Percentiles rank a stretch among this genome's conserved stretches.
Conservation (phyloP, 257 asterid species). For the Striga asiatica region DNA sequence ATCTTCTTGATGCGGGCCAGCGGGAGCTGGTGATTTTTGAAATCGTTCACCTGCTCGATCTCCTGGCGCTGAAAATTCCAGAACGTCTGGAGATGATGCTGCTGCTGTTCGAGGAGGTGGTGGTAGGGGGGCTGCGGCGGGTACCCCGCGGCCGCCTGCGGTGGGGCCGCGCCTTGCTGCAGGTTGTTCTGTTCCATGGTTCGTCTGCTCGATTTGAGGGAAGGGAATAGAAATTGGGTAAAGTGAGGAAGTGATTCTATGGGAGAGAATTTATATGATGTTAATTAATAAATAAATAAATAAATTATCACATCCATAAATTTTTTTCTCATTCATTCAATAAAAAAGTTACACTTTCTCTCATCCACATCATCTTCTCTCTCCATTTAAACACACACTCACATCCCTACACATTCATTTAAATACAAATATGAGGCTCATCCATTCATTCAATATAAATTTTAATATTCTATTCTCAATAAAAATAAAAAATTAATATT, state of each 20-base stretch:
- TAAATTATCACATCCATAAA: too few species aligned
- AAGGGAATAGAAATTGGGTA: not conserved
- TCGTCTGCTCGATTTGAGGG: not conserved
- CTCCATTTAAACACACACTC: too few species aligned
- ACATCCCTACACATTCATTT: too few species aligned
- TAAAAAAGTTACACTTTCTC: too few species aligned
- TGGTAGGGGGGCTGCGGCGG: constrained; percentile 18
- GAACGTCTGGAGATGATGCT: constrained; percentile 24
- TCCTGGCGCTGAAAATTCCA: constrained; percentile 24
- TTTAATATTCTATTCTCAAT: too few species aligned
- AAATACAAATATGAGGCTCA: too few species aligned
- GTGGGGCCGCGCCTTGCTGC: constrained; percentile 15
- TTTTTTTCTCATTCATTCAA: too few species aligned
- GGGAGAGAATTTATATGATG: not conserved
- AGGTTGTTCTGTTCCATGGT: constrained; percentile 21
- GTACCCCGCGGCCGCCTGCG: constrained; percentile 12
- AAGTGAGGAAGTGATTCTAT: not conserved
- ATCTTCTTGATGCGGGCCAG: constrained; percentile 31
- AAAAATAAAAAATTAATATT: too few species aligned
- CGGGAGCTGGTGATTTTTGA: constrained; percentile 26
- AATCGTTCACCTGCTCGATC: constrained; percentile 23
- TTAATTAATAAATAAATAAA: too few species aligned
- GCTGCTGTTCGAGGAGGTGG: constrained; percentile 23
- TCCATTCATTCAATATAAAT: too few species aligned
- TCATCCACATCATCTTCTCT: too few species aligned